A percentile compares a stretch with the other conserved stretches of the same genome.
These are phyloP conservation scores for Tylopilus sp. DNA, from an alignment of 768 basidiomycete genomes.

Conservation along the genomic window DNA sequence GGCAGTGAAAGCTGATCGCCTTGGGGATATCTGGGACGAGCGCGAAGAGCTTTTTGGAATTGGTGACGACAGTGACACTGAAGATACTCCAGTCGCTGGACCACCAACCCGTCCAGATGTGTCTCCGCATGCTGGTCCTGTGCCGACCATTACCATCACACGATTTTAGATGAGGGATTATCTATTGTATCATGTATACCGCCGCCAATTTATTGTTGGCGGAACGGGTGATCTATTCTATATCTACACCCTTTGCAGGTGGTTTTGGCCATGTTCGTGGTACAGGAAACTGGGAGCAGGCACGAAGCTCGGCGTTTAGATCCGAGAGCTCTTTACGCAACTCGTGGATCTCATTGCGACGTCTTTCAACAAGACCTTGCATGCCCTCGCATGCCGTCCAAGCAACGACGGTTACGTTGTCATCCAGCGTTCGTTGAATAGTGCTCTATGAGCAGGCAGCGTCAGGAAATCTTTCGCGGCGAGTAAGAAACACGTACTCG, in stretches of 20 bases:
- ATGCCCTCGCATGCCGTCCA: slow-evolving; percentile 47
- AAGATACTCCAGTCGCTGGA: slow-evolving; percentile 30
- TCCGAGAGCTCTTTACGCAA: slow-evolving; percentile 42
- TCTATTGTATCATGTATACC: slow-evolving; percentile 30
- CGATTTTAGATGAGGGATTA: slow-evolving; percentile 18
- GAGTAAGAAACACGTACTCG: slow-evolving; percentile 38
- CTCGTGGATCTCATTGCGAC: slow-evolving; percentile 43
- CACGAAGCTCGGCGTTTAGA: slow-evolving; percentile 35
- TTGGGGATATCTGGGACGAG: slow-evolving; percentile 74
- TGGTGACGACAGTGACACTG: slow-evolving; percentile 61
- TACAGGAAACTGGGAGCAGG: slow-evolving; percentile 7
- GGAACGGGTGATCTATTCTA: slow-evolving; percentile 13
- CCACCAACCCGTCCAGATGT: slow-evolving; percentile 1
- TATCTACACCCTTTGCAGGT: background rate
- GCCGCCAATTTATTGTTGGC: slow-evolving; percentile 5
- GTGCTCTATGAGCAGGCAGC: slow-evolving; percentile 36
- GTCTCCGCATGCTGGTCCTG: slow-evolving; percentile 10
- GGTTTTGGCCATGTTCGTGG: slow-evolving; percentile 2
- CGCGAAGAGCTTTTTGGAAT: slow-evolving; percentile 72
- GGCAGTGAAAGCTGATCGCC: slow-evolving; percentile 32
- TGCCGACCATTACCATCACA: slow-evolving; percentile 29
- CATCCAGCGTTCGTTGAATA: slow-evolving; percentile 43
- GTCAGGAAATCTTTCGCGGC: slow-evolving; percentile 2
- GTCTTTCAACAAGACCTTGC: slow-evolving; percentile 37
- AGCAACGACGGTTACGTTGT: slow-evolving; percentile 55